Evolutionary conservation across 768 basidiomycete species (phyloP).

Genomic region (Russula dissimulans): DNA sequence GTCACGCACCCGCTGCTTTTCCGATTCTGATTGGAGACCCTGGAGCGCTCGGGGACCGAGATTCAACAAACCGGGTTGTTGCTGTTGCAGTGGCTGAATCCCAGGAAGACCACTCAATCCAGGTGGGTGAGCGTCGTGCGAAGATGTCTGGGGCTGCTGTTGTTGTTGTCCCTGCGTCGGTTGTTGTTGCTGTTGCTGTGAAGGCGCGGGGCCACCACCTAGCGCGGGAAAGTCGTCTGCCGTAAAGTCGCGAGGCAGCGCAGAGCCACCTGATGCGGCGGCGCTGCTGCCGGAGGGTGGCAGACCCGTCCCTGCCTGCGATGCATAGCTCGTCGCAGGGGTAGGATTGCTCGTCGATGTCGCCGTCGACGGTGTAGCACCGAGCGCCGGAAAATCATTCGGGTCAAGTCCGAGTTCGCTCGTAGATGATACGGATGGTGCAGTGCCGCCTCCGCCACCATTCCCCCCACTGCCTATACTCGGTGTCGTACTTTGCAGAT

Average conservation of each 20-base stretch:
- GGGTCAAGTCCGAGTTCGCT: slow-evolving; percentile 77
- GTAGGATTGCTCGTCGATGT: slow-evolving; percentile 28
- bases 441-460: slow-evolving; percentile 28
- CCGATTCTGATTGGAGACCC: slow-evolving; percentile 49
- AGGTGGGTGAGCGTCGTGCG: slow-evolving; percentile 46
- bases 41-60: slow-evolving; percentile 32
- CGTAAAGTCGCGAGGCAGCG: slow-evolving; percentile 61
- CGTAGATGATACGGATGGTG: slow-evolving; percentile 54
- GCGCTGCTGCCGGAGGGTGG: slow-evolving; percentile 33
- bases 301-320: slow-evolving; percentile 65
- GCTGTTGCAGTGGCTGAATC: slow-evolving; percentile 45
- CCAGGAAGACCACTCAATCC: slow-evolving; percentile 61
- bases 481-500: slow-evolving; percentile 42
- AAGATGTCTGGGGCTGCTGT: slow-evolving; percentile 27
- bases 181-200: slow-evolving; percentile 33
- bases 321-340: slow-evolving; percentile 65
- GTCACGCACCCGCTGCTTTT: slow-evolving; percentile 57
- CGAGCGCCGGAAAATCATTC: slow-evolving; percentile 83
- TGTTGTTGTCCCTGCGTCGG: neutral
- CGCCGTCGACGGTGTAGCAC: slow-evolving; percentile 44
- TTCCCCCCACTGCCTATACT: slow-evolving; percentile 19
- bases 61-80: slow-evolving; percentile 62
- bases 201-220: slow-evolving; percentile 47
- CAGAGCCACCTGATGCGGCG: slow-evolving; percentile 26
- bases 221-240: slow-evolving; percentile 86